Evolutionary conservation across 2,329 filamentous ascomycete genomes (phyloP).

Genomic region (Colletotrichum cereale): DNA sequence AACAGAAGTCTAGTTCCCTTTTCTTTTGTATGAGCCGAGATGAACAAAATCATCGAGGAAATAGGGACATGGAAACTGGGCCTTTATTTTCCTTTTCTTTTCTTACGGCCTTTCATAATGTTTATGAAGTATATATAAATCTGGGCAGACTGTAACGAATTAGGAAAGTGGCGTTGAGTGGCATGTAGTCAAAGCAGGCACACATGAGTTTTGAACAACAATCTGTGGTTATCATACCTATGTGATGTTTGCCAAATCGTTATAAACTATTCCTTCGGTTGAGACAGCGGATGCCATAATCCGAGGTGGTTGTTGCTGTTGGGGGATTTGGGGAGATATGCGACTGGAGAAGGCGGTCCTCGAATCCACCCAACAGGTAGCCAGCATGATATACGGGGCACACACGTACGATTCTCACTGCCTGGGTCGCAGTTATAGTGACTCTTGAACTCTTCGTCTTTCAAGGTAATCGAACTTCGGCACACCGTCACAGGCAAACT

Average conservation of each 20-base stretch:
- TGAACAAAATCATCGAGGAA: background rate
- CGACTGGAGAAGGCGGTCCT: background rate
- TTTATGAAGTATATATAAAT: constrained; percentile 14
- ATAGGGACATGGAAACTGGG: background rate
- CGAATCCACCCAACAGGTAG: background rate
- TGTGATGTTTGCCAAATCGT: background rate
- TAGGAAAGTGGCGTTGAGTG: constrained; percentile 4
- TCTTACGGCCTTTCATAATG: background rate
- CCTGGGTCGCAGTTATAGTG: no score
- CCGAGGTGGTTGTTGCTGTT: background rate
- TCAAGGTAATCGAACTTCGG: no score
- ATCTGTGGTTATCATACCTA: no score
- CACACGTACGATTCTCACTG: background rate
- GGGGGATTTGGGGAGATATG: background rate
- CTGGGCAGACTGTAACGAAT: background rate
- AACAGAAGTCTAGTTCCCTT: constrained; percentile 71
- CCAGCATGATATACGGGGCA: background rate
- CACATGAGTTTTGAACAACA: constrained; percentile 20
- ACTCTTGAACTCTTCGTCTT: no score
- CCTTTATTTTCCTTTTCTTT: no score
- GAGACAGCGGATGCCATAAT: background rate
- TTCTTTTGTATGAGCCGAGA: background rate
- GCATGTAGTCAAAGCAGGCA: constrained; percentile 28
- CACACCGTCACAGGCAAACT: no score
- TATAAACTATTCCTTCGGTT: background rate